A percentile compares a stretch with the other conserved stretches of the same genome.
phyloP scores from a whole-genome alignment of 805 yeast species.

The Ogataea polymorpha region DNA sequence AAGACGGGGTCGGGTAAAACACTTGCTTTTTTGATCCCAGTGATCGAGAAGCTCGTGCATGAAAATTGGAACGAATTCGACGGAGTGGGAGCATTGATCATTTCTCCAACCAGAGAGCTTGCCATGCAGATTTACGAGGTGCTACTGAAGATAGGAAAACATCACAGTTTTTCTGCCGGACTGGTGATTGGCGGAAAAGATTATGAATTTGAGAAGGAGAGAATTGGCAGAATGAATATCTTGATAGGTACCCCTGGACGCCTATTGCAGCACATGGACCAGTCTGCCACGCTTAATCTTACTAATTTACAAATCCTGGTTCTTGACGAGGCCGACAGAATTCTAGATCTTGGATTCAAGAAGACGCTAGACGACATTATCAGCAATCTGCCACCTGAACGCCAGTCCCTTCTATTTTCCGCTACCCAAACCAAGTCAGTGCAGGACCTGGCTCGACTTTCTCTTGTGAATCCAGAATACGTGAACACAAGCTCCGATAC shows the following conservation, averaged over 20 bases:
- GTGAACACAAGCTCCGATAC: constrained; percentile 41
- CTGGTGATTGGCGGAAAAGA: constrained; percentile 93
- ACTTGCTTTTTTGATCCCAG: constrained; percentile 78
- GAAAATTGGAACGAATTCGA: constrained; percentile 78
- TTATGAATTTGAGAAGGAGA: constrained; percentile 72
- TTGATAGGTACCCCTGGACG: constrained; percentile 92
- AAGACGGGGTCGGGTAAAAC: constrained; percentile 92
- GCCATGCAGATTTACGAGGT: constrained; percentile 92
- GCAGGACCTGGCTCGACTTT: constrained; percentile 75
- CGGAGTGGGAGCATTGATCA: constrained; percentile 83
- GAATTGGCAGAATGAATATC: constrained; percentile 76
- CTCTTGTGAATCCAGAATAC: constrained; percentile 61
- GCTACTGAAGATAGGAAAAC: constrained; percentile 72
- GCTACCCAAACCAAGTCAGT: constrained; percentile 89
- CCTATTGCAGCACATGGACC: constrained; percentile 85
- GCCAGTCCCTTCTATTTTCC: constrained; percentile 82
- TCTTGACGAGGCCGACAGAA: constrained; percentile 89
- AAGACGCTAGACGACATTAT: constrained; percentile 78
- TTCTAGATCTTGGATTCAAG: constrained; percentile 91
- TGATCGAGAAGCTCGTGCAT: constrained; percentile 64
- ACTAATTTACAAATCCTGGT: constrained; percentile 75
- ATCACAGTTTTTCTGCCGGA: constrained; percentile 79
- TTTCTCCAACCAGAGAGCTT: constrained; percentile 90
- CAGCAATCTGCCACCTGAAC: constrained; percentile 68
- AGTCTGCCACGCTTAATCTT: constrained; percentile 75